These are phyloP conservation scores for Acanthamoeba culbertsoni DNA, from an alignment of 208 protist genomes.

Conservation along the genomic window DNA sequence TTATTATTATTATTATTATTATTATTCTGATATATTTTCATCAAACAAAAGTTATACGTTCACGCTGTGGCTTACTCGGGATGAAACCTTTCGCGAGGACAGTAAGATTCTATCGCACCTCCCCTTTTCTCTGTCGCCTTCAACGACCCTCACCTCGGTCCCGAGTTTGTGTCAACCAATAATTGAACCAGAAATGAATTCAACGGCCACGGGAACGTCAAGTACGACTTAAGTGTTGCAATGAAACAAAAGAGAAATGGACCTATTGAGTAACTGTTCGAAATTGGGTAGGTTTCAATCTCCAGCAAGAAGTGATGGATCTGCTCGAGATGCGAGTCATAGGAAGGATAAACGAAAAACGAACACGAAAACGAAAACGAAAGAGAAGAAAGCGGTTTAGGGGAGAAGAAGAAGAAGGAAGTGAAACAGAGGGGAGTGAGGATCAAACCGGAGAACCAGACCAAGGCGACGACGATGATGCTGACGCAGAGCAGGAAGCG, in stretches of 20 bases:
- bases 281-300: background rate
- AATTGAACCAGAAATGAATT: no score
- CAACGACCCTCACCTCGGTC: background rate
- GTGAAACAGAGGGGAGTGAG: background rate
- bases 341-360: background rate
- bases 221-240: background rate
- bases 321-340: background rate
- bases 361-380: background rate
- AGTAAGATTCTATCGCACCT: background rate
- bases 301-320: background rate
- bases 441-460: background rate
- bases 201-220: no score
- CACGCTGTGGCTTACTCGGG: conserved; percentile 45
- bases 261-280: background rate
- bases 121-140: background rate
- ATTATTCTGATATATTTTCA: background rate
- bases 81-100: background rate
- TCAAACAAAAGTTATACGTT: background rate
- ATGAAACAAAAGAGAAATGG: background rate
- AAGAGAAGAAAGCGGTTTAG: background rate
- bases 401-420: background rate
- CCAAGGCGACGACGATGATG: background rate
- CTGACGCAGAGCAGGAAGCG: background rate
- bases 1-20: no score
- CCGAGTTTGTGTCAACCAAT: background rate